phyloP scores from a whole-genome alignment of 139 green algal genomes.

The Chlorella vulgaris region DNA sequence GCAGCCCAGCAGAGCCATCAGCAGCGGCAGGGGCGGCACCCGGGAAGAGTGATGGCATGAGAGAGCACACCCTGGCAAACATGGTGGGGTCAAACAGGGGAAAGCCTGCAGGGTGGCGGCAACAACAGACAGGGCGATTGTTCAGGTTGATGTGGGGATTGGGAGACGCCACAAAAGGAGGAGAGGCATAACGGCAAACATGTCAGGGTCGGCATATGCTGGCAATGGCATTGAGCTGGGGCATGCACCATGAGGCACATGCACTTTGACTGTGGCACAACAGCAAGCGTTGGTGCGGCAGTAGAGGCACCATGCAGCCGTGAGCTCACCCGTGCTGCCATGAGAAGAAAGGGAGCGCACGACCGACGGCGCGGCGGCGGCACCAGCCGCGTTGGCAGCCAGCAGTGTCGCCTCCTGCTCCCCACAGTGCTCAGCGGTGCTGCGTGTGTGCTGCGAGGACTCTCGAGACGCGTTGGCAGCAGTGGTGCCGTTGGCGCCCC shows the following conservation, averaged over 20 bases:
- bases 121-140: no score
- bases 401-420: constrained; percentile 2
- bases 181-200: background rate
- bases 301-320: background rate
- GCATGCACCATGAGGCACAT: no score
- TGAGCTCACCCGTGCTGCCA: constrained; percentile 3
- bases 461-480: constrained; percentile 29
- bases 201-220: no score
- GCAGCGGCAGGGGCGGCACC: no score
- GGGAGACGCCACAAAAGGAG: no score
- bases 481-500: background rate
- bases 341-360: constrained; percentile 8
- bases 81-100: constrained; percentile 38
- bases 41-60: constrained; percentile 39
- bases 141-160: background rate
- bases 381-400: background rate
- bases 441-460: constrained; percentile 42
- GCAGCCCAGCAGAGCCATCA: no score
- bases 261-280: no score
- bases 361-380: background rate
- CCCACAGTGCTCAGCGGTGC: constrained; percentile 41
- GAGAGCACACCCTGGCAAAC: constrained; percentile 30
- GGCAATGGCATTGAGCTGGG: no score
- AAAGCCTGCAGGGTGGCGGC: background rate
- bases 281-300: no score